Evolutionary conservation across 352 stramenopile species (phyloP).

Genomic region (Peronospora farinosa): DNA sequence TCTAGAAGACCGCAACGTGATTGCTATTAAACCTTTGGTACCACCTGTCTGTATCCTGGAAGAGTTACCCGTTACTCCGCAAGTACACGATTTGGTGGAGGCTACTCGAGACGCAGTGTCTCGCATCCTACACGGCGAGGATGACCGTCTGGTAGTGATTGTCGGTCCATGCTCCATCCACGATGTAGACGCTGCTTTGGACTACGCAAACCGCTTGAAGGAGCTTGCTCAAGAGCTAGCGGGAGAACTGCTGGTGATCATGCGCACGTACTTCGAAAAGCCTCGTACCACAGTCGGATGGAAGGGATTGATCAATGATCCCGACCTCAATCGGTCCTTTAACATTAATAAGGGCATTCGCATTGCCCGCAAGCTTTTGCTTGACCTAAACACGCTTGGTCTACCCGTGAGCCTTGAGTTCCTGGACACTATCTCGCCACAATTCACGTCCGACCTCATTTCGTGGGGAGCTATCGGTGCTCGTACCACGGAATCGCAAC

Average conservation of each 20-base stretch:
- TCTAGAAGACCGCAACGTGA: constrained; percentile 64
- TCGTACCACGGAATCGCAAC: constrained; percentile 76
- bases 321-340: constrained; percentile 74
- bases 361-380: constrained; percentile 73
- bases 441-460: constrained; percentile 74
- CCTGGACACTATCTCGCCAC: constrained; percentile 75
- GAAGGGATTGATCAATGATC: constrained; percentile 86
- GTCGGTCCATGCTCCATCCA: constrained; percentile 83
- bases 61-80: constrained; percentile 60
- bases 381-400: constrained; percentile 75
- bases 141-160: constrained; percentile 69
- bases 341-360: constrained; percentile 88
- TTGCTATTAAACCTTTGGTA: constrained; percentile 63
- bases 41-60: constrained; percentile 64
- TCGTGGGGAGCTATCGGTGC: constrained; percentile 81
- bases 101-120: constrained; percentile 45
- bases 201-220: constrained; percentile 67
- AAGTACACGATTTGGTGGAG: constrained; percentile 63
- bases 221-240: constrained; percentile 45
- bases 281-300: constrained; percentile 77
- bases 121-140: constrained; percentile 51
- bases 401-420: constrained; percentile 76
- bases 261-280: constrained; percentile 87
- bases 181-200: constrained; percentile 61
- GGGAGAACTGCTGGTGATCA: constrained; percentile 71